phyloP scores from a whole-genome alignment of 1,139 yeast genomes.

The Sugiyamaella paludigena region DNA sequence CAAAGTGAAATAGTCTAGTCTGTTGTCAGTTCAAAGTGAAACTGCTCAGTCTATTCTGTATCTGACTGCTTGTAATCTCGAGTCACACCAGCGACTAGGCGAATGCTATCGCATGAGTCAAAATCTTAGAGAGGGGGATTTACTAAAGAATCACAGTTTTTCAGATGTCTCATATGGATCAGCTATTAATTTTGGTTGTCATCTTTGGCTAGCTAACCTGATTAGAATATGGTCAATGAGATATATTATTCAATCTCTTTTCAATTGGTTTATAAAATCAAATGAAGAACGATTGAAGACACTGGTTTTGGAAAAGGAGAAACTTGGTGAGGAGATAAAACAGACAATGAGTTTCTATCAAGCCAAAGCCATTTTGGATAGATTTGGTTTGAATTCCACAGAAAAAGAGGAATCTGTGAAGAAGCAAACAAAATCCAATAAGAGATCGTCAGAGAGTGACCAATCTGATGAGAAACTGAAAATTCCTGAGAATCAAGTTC shows the following conservation, averaged over 20 bases:
- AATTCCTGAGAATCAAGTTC: neutral
- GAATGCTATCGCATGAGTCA: too few species aligned
- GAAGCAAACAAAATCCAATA: neutral
- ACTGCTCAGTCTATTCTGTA: too few species aligned
- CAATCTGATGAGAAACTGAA: neutral
- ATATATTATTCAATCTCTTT: slow-evolving; percentile 21
- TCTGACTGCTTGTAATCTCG: too few species aligned
- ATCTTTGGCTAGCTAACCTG: neutral
- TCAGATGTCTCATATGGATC: too few species aligned
- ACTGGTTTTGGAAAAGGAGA: slow-evolving; percentile 53
- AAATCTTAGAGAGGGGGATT: too few species aligned
- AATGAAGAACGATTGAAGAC: slow-evolving; percentile 37
- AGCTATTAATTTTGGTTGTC: too few species aligned
- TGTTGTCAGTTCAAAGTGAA: too few species aligned
- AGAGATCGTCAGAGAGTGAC: too few species aligned
- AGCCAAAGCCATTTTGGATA: slow-evolving; percentile 66
- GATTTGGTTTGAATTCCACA: slow-evolving; percentile 45
- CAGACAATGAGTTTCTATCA: slow-evolving; percentile 73
- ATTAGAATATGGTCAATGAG: slow-evolving; percentile 25
- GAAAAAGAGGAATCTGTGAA: neutral
- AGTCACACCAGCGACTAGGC: too few species aligned
- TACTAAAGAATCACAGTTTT: too few species aligned
- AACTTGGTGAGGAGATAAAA: slow-evolving; percentile 72
- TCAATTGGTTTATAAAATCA: slow-evolving; percentile 24
- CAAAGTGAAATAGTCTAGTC: neutral